Conservation (phyloP, 768 basidiomycete species). For the Hirschioporus abietinus region DNA sequence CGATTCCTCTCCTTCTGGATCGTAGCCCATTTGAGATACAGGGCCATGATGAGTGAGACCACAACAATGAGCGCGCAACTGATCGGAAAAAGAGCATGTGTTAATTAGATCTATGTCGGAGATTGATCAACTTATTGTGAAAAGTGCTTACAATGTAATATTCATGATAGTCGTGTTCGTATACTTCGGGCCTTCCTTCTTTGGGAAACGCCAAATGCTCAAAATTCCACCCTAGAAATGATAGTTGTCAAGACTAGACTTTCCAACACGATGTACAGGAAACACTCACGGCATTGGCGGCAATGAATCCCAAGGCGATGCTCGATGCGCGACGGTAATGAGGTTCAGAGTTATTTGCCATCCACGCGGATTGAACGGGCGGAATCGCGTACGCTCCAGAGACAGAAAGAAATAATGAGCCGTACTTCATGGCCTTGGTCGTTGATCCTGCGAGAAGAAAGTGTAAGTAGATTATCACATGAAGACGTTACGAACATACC, state of each 20-base stretch:
- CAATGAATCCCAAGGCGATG: slow-evolving; percentile 21
- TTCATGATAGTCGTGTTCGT: slow-evolving; percentile 33
- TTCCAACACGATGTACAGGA: neutral
- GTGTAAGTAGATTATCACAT: no score
- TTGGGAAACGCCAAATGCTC: slow-evolving; percentile 35
- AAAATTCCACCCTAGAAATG: slow-evolving; percentile 34
- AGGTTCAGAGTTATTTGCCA: slow-evolving; percentile 26
- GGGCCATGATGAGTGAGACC: slow-evolving; percentile 20
- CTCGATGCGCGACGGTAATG: slow-evolving; percentile 26
- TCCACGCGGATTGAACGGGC: slow-evolving; percentile 22
- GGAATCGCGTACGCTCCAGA: slow-evolving; percentile 23
- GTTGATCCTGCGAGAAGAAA: slow-evolving; percentile 11
- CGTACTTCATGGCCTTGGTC: slow-evolving; percentile 19
- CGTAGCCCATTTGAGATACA: slow-evolving; percentile 18
- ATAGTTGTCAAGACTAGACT: neutral
- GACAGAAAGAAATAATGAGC: slow-evolving; percentile 25
- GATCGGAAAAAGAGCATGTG: neutral
- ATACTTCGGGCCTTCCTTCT: slow-evolving; percentile 32
- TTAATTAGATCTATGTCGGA: no score
- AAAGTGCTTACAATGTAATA: slow-evolving; percentile 27
- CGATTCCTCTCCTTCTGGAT: slow-evolving; percentile 27
- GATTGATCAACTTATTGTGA: slow-evolving; percentile 1
- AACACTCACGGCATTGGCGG: slow-evolving; percentile 8
- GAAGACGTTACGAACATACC: slow-evolving; percentile 10
- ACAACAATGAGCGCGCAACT: slow-evolving; percentile 25